These are phyloP conservation scores for Penicillium cosmopolitanum DNA, from an alignment of 495 filamentous ascomycete genomes.

Conservation along the genomic window DNA sequence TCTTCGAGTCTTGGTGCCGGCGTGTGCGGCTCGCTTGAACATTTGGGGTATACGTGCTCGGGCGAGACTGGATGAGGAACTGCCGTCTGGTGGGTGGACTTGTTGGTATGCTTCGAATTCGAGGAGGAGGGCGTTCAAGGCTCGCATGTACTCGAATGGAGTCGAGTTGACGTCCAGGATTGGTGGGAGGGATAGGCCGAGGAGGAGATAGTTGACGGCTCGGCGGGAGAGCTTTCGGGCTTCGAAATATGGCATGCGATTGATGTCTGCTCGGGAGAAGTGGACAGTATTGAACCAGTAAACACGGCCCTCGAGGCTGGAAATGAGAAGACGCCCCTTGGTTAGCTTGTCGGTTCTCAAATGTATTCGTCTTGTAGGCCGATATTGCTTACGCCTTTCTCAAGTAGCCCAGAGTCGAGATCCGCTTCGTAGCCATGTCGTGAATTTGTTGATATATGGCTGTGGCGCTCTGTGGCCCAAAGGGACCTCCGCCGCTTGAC, in stretches of 20 bases:
- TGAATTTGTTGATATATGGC: conserved; percentile 83
- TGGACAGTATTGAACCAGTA: conserved; percentile 98
- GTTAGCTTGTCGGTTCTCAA: neutral
- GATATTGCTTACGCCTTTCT: conserved; percentile 74
- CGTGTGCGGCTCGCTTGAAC: conserved; percentile 75
- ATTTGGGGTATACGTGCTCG: conserved; percentile 82
- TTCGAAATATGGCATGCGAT: conserved; percentile 83
- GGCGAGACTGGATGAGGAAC: conserved; percentile 68
- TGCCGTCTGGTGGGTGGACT: conserved; percentile 77
- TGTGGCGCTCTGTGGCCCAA: conserved; percentile 64
- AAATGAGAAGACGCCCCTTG: neutral
- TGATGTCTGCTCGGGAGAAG: conserved; percentile 81
- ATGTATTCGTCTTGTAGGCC: neutral
- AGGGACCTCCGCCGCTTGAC: conserved; percentile 37
- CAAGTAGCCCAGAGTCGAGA: conserved; percentile 94
- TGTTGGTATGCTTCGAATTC: conserved; percentile 95
- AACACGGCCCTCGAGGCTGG: conserved; percentile 85
- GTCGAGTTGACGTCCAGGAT: conserved; percentile 84
- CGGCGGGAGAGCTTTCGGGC: conserved; percentile 77
- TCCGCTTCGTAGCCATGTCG: conserved; percentile 86
- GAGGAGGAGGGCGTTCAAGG: conserved; percentile 79
- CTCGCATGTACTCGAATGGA: conserved; percentile 81
- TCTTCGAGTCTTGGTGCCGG: conserved; percentile 68
- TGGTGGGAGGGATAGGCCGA: conserved; percentile 87
- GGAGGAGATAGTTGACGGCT: conserved; percentile 89